A percentile compares a stretch with the other conserved stretches of the same genome.
These are phyloP conservation scores for Backusella liffmaniae DNA, from an alignment of 192 early-diverging fungal genomes.

Conservation along the genomic window DNA sequence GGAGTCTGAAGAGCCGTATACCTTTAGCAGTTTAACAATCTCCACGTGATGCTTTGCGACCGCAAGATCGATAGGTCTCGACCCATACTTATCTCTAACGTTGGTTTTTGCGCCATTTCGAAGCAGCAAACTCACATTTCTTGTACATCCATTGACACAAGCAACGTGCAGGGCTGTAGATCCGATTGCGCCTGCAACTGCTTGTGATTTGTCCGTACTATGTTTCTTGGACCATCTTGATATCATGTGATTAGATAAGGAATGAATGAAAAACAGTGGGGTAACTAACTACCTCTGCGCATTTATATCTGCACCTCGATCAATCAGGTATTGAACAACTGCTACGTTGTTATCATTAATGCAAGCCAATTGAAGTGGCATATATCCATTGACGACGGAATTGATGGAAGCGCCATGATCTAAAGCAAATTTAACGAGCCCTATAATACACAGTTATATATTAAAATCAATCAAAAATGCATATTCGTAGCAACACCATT, in stretches of 20 bases:
- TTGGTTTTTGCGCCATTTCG: constrained; percentile 56
- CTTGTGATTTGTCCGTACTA: constrained; percentile 34
- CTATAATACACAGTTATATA: constrained; percentile 18
- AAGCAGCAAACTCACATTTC: constrained; percentile 60
- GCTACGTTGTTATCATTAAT: constrained; percentile 56
- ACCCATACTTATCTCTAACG: constrained; percentile 60
- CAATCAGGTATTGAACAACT: constrained; percentile 65
- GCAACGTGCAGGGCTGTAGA: constrained; percentile 85
- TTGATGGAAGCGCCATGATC: constrained; percentile 69
- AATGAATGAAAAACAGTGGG: background rate
- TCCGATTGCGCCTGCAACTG: constrained; percentile 51
- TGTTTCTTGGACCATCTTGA: constrained; percentile 38
- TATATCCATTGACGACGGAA: constrained; percentile 61
- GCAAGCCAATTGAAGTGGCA: constrained; percentile 70
- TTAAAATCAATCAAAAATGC: background rate
- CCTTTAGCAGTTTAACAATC: constrained; percentile 37
- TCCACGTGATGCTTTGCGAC: constrained; percentile 48
- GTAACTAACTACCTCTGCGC: constrained; percentile 40
- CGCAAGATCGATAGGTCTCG: constrained; percentile 46
- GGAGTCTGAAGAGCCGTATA: constrained; percentile 21
- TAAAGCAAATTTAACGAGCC: constrained; percentile 60
- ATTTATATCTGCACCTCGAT: constrained; percentile 69
- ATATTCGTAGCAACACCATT: background rate
- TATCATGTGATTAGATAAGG: background rate
- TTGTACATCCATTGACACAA: constrained; percentile 67